phyloP scores from a whole-genome alignment of 73 alveolate species.

The Paramecium sonneborni region DNA sequence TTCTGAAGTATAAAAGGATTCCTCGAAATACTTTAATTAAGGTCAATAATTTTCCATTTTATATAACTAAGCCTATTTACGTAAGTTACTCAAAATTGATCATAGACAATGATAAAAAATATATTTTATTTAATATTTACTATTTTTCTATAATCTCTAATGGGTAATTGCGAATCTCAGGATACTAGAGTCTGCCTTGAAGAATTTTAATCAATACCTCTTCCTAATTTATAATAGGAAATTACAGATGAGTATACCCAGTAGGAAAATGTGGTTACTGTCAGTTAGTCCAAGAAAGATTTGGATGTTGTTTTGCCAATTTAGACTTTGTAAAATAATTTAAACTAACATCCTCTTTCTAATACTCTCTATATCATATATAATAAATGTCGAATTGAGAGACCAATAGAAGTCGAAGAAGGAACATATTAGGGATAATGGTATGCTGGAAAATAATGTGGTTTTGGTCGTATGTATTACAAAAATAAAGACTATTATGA shows the following conservation, averaged over 20 bases:
- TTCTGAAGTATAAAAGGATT: neutral
- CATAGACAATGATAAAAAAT: neutral
- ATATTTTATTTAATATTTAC: neutral
- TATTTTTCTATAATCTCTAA: too few species aligned
- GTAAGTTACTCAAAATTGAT: neutral
- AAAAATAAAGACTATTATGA: slow-evolving; percentile 63
- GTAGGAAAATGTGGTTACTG: neutral
- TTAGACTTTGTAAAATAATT: neutral
- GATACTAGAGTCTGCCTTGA: too few species aligned
- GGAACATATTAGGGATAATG: slow-evolving; percentile 53
- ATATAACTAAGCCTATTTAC: neutral
- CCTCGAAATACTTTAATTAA: neutral
- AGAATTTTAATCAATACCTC: neutral
- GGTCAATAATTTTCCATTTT: neutral
- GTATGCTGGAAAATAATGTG: slow-evolving; percentile 40
- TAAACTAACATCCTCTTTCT: neutral
- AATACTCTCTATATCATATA: neutral
- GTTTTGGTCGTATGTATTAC: slow-evolving; percentile 53
- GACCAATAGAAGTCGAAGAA: slow-evolving; percentile 11
- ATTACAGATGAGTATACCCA: neutral
- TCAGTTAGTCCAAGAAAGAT: slow-evolving; percentile 25
- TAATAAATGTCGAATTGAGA: slow-evolving; percentile 30
- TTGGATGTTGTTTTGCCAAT: neutral
- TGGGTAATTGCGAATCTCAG: too few species aligned
- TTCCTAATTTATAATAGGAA: neutral